Evolutionary conservation across 352 stramenopile genomes (phyloP), one percentile per base, ranked within the genome.

Genomic region (Aphanomyces stellatus): DNA sequence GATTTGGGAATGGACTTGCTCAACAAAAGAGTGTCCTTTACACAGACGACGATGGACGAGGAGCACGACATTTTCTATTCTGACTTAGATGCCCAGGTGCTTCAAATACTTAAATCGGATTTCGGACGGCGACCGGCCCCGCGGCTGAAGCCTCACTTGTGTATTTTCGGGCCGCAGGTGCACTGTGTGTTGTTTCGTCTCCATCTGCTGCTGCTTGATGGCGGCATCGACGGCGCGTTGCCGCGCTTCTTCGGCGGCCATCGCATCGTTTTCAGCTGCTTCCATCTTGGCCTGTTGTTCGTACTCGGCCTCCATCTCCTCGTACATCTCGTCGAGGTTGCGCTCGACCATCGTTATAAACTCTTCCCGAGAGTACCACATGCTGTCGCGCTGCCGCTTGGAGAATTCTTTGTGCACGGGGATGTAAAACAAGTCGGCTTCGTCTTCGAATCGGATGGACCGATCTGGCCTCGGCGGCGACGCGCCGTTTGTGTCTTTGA

Each of bases 61-160:
- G n/a, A n/a, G n/a, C n/a, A n/a, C n/a, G n/a, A n/a, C n/a, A n/a
- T n/a, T n/a, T n/a, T n/a, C n/a, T n/a, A n/a, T n/a, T n/a, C n/a
- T n/a, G n/a, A n/a, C n/a, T 68, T 90, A 76, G 42, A 94, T 94
- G 46, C 85, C 85, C 31, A 94, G 74, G 62, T 94, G 85, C 70
- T 91, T 91, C 30, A 94, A 72, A 63, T 94, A 94, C 72, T 94
- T 91, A 72, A 94, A 92, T 22, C 85, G 83, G 56, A 94, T 81
- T 53, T 90, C 83, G 37, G 88, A 79, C 10, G 80, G 77, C 35
- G 82, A 89, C 10, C 82, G 80, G 5, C 81, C 76, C 56, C 85
- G 81, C 22, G 85, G 81, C n/a, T 82, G 75, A 43, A 94, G 72
- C 65, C 88, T 75, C 51, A 92, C n/a, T 48, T 62, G 48, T 15